Conservation (phyloP, 768 basidiomycete species). For the Russula foetens region DNA sequence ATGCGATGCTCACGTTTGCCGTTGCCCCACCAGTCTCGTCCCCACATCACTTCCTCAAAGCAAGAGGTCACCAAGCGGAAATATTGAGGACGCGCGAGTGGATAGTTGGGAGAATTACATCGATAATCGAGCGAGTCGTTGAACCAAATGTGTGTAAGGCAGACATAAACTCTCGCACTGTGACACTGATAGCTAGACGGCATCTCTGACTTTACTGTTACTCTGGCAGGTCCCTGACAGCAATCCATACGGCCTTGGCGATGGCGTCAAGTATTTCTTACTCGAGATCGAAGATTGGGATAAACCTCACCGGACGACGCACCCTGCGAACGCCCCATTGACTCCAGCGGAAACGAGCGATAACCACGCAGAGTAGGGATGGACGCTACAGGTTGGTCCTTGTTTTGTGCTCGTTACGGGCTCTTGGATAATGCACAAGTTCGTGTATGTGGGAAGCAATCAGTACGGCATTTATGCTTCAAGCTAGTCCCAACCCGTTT, state of each 20-base stretch:
- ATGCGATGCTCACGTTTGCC: not conserved
- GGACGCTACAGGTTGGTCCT: not conserved
- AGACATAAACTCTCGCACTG: not conserved
- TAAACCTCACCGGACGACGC: conserved; percentile 38
- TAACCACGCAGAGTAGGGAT: not conserved
- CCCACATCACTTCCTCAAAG: conserved; percentile 92
- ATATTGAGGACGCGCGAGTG: conserved; percentile 87
- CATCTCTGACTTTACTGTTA: not conserved
- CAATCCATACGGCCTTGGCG: conserved; percentile 79
- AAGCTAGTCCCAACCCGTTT: too few species aligned
- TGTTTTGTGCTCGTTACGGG: too few species aligned
- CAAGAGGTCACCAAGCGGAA: conserved; percentile 75
- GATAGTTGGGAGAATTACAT: conserved; percentile 87
- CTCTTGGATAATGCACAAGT: too few species aligned
- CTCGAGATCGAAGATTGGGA: conserved; percentile 91
- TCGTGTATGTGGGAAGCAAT: too few species aligned
- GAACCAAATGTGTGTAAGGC: conserved; percentile 53
- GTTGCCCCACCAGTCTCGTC: conserved; percentile 62
- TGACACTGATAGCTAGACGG: too few species aligned
- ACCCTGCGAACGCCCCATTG: not conserved
- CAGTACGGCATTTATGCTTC: too few species aligned
- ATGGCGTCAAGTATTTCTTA: conserved; percentile 88
- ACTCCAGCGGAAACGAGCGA: not conserved
- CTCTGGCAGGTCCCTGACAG: conserved; percentile 57
- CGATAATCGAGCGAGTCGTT: conserved; percentile 79